Base-by-base conservation (phyloP, 805 yeast genomes). In the Spathaspora passalidarum region DNA sequence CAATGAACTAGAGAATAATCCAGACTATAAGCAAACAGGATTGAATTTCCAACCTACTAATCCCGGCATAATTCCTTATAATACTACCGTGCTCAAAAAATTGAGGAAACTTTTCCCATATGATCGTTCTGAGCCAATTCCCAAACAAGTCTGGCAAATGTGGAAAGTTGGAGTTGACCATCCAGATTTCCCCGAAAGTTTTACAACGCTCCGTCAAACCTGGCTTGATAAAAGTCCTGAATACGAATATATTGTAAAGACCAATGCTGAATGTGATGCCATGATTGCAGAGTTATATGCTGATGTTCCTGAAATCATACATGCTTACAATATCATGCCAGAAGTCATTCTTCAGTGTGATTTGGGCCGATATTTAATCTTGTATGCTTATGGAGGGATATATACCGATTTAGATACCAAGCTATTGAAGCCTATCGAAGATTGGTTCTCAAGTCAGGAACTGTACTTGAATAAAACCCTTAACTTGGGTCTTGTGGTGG, bases 341-440 rank as follows among this genome's bases (percentile, higher is more conserved):
- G 81, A 80, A 56, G 76, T 77, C 29, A 91, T 94, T 46, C 68
- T 94, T 48, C 86, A 86, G 61, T 97, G 97, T 0, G 99, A 94
- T 65, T 92, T 92, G 60, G 88, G 92, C 73, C 72, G 98, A 49
- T 94, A 94, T 64, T 71, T 94, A 56, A 81, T 94, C 14, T 68
- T 94, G 19, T 85, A 77, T 60, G 97, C 97, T 6, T 73, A 94
- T 42, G 99, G 99, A 9, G 99, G 99, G 1, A 82, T 88, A 1
- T 92, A 92, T 61, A 78, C 95, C 2, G 99, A 94, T 60, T 84
- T 92, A 50, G 99, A 94, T 63, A 94, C 99, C 0, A 61, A 72
- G 35, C 78, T 84, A 19, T 68, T 94, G 47, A 86, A 88, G 63
- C 84, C 92, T 0, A 70, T 90, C 8, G 76, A 77, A 17, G 56